These are phyloP conservation scores for Podila minutissima DNA, from an alignment of 192 early-diverging fungal genomes.

Conservation along the genomic window DNA sequence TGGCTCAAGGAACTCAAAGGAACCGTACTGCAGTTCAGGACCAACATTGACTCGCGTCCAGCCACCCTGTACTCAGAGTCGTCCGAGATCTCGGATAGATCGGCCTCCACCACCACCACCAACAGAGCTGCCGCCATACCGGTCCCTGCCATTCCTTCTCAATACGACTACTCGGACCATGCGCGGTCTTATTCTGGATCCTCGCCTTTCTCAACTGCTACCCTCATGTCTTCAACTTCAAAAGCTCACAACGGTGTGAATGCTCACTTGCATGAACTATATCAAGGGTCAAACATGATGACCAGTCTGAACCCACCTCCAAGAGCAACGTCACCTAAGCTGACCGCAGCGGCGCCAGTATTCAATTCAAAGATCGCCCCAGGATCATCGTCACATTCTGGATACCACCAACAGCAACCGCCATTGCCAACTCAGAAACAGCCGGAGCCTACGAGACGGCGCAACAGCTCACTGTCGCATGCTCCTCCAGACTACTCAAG, in stretches of 20 bases:
- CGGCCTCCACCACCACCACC: constrained; percentile 3
- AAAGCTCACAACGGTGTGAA: background rate
- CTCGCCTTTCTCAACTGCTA: constrained; percentile 1
- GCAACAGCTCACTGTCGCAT: constrained; percentile 42
- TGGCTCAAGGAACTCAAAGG: constrained; percentile 56
- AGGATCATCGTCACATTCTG: constrained; percentile 2
- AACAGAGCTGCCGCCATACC: background rate
- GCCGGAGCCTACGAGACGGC: constrained; percentile 22
- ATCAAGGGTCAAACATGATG: constrained; percentile 2
- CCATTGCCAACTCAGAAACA: constrained; percentile 1
- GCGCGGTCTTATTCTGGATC: constrained; percentile 10
- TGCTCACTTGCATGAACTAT: constrained; percentile 7
- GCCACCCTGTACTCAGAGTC: constrained; percentile 26
- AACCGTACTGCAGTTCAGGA: constrained; percentile 22
- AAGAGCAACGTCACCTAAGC: constrained; percentile 35
- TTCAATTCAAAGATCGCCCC: background rate
- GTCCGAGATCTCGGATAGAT: constrained; percentile 31
- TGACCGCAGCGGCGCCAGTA: constrained; percentile 13
- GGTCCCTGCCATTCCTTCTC: constrained; percentile 22
- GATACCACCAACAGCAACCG: constrained; percentile 1
- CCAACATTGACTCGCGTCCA: constrained; percentile 5
- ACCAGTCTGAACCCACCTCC: constrained; percentile 44
- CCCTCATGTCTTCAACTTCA: background rate
- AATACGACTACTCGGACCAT: constrained; percentile 14
- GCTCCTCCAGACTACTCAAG: constrained; percentile 26